phyloP scores from a whole-genome alignment of 116 monocot genomes.

The Trichopus zeylanicus region DNA sequence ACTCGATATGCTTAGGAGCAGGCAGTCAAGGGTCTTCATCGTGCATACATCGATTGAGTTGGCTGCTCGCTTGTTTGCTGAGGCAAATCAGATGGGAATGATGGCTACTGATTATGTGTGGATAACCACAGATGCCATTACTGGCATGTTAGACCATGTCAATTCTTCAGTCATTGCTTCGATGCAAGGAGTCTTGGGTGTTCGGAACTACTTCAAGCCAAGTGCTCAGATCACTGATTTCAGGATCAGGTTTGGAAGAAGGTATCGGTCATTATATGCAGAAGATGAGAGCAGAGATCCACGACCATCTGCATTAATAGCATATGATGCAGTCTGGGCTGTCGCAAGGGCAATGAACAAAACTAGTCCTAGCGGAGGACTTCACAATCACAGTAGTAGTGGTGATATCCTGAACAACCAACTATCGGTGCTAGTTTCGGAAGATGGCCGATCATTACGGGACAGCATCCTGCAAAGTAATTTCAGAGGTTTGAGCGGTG shows the following conservation, averaged over 20 bases:
- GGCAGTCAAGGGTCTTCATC: slow-evolving; percentile 19
- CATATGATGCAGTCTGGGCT: slow-evolving; percentile 18
- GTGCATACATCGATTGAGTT: slow-evolving; percentile 9
- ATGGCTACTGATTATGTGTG: slow-evolving; percentile 21
- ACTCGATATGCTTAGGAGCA: slow-evolving; percentile 6
- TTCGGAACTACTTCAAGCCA: slow-evolving; percentile 11
- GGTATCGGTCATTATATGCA: slow-evolving; percentile 7
- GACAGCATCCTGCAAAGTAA: background rate
- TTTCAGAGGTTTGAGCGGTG: slow-evolving; percentile 15
- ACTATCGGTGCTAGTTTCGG: background rate
- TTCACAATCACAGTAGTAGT: background rate
- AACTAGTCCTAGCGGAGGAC: background rate
- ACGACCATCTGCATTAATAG: background rate
- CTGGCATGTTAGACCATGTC: slow-evolving; percentile 9
- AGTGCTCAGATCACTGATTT: slow-evolving; percentile 1
- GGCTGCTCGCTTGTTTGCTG: slow-evolving; percentile 14
- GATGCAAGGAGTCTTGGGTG: slow-evolving; percentile 24
- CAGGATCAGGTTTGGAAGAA: background rate
- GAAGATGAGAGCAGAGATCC: slow-evolving; percentile 2
- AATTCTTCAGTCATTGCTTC: slow-evolving; percentile 4
- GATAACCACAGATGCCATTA: slow-evolving; percentile 16
- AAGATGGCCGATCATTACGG: background rate
- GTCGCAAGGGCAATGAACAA: slow-evolving; percentile 5
- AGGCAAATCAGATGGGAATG: slow-evolving; percentile 15
- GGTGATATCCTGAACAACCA: too few species aligned